These are phyloP conservation scores for Capsicum rhomboideum DNA, from an alignment of 257 asterid genomes.

Conservation along the genomic window DNA sequence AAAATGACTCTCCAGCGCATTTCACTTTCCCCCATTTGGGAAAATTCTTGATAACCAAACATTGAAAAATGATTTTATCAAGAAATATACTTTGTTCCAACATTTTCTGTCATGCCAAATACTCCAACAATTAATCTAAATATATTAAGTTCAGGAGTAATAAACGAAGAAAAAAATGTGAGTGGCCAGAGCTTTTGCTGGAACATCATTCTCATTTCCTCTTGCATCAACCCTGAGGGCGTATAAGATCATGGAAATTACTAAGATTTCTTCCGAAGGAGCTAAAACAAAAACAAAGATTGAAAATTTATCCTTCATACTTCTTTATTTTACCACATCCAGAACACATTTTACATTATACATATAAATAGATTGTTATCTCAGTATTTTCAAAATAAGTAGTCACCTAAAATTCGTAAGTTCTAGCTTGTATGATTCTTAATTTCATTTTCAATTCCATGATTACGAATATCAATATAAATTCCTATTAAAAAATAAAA, in stretches of 20 bases:
- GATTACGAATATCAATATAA: too few relatives aligned
- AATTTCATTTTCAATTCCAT: too few relatives aligned
- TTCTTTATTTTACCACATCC: background rate
- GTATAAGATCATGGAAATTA: background rate
- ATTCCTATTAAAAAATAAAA: background rate
- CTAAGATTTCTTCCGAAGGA: background rate
- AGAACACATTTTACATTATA: background rate
- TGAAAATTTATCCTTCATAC: background rate
- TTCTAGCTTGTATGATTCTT: background rate
- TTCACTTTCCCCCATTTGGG: background rate
- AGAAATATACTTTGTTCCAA: background rate
- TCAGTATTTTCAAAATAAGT: background rate
- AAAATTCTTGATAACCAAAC: background rate
- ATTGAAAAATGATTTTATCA: background rate
- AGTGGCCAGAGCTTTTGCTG: background rate
- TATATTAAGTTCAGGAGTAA: background rate
- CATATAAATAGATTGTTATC: background rate
- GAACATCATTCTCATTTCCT: background rate
- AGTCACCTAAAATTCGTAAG: background rate
- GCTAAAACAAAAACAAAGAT: background rate
- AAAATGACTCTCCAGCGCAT: background rate
- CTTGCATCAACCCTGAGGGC: background rate
- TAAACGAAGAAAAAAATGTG: background rate
- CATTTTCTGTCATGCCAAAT: background rate
- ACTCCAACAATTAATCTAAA: background rate